These are phyloP conservation scores for Cladophialophora yegresii DNA, from an alignment of 2,329 filamentous ascomycete species.

Conservation along the genomic window DNA sequence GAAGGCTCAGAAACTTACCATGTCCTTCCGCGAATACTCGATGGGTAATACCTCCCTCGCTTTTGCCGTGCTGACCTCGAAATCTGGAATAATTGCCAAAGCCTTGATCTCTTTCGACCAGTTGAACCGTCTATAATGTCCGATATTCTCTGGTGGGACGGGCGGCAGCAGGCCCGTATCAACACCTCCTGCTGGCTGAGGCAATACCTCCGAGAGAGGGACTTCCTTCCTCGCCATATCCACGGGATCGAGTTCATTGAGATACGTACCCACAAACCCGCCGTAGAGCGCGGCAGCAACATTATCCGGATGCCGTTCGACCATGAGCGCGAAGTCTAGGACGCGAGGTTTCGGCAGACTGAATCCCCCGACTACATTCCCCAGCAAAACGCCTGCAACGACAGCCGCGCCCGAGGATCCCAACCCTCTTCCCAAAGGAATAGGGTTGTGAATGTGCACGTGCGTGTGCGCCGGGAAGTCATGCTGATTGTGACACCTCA, in stretches of 20 bases:
- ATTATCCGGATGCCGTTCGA: conserved; percentile 84
- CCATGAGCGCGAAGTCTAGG: conserved; percentile 97
- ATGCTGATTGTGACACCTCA: conserved; percentile 85
- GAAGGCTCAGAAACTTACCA: conserved; percentile 58
- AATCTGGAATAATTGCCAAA: conserved; percentile 92
- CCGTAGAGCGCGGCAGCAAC: conserved; percentile 94
- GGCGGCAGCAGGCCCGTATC: conserved; percentile 87
- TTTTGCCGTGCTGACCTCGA: conserved; percentile 91
- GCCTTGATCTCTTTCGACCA: conserved; percentile 97
- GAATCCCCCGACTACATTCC: conserved; percentile 82
- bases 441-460: conserved; percentile 93
- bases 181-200: conserved; percentile 82
- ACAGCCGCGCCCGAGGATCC: conserved; percentile 96
- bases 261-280: conserved; percentile 93
- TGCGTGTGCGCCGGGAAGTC: conserved; percentile 82
- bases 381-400: conserved; percentile 90
- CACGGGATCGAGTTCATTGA: conserved; percentile 86
- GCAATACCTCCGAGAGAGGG: conserved; percentile 88
- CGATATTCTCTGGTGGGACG: conserved; percentile 86
- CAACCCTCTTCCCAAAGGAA: conserved; percentile 85
- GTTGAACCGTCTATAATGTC: conserved; percentile 91
- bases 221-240: conserved; percentile 91
- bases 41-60: conserved; percentile 82
- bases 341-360: conserved; percentile 67
- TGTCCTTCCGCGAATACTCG: conserved; percentile 75